Base-by-base conservation (phyloP, 1,284 basidiomycete species). In the Apiotrichum veenhuisii region DNA sequence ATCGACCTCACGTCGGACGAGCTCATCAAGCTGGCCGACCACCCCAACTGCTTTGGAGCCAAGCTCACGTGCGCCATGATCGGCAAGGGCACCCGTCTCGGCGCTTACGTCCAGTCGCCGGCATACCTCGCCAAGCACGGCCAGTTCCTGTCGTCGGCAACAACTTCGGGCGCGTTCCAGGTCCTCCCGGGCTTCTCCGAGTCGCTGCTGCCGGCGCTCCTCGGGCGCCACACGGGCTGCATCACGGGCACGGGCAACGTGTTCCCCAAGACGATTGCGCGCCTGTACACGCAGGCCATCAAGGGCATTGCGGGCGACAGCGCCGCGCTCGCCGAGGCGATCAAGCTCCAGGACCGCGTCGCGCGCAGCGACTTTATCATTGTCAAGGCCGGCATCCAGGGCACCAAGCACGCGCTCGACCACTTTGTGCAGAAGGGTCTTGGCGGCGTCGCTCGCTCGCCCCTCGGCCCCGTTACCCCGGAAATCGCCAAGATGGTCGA, bases 31-130 rank as follows among this genome's bases (percentile, higher is more conserved):
- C 81, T 94, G 34, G 84, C 87, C 5, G 74, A 82, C 52, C 91
- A 94, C 71, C 88, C 88, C 14, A 92, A 93, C 78, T 90, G 91
- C 67, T 88, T 92, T 62, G 91, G 91, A 58, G 86, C 85, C 52
- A 94, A 92, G 77, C 81, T 93, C 43, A 92, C 91, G 38, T 91
- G 89, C 69, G 89, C 87, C 7, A 86, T 85, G 67, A 83, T 93
- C 58, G 89, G 90, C 44, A 93, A 93, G 73, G 84, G 90, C 50
- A 84, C 87, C 52, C 85, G 89, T 11, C 78, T 93, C 42, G 84
- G 85, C 8, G 83, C 83, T 2, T 70, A 79, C 64, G 75, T 76
- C 45, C 71, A 77, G 59, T 65, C 65, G 22, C 47, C 64, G 23
- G 68, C 61, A 26, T 77, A 68, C 69, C 64, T 71, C 45, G 56